Evolutionary conservation across 83 land plant genomes (phyloP), one percentile per base, ranked within the genome.

Genomic region (Thuja plicata): DNA sequence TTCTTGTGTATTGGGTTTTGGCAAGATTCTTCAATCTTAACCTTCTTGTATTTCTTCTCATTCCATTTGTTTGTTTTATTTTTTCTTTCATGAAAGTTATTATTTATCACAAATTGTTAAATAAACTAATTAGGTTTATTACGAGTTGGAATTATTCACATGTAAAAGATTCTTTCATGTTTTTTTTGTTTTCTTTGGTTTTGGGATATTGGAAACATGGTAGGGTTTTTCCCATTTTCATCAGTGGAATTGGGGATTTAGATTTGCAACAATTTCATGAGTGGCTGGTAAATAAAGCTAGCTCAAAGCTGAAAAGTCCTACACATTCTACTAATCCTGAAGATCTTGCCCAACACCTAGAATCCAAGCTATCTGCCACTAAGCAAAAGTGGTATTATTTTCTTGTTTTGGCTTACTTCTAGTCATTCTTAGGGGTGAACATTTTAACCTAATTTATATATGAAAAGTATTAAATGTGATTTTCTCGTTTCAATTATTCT

Each of bases 251-350:
- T 88, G 15, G 45, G 50, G 5, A 27, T 60, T 30, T 40, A 46
- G 57, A 40, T 48, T 41, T 91, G 91, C 94, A 98, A 99, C 94
- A 96, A 95, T 96, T 97, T 84, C 97, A 98, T 91, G 99, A 98
- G 85, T 95, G 94, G 93, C 88, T 98, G 79, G 96, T 96, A 70
- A 95, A 93, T 92, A 98, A 97, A 91, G 99, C 99, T 2, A 87
- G 97, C 38, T 93, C 96, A 11, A 96, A 92, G 91, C 91, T 91
- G 9, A 93, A 90, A 89, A 95, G 96, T 86, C 99, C 98, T 5
- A 88, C 94, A 13, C 90, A 89, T 79, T 92, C 96, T 12, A 89
- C 92, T 2, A 93, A 92, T 32, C 91, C 93, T 37, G 97, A 93
- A 71, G 95, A 94, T 38, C 94, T 93, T 86, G 94, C 93, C 2